Evolutionary conservation across 2,329 filamentous ascomycete species (phyloP), one percentile per base, ranked within the genome.

Genomic region (Dothistroma pini): DNA sequence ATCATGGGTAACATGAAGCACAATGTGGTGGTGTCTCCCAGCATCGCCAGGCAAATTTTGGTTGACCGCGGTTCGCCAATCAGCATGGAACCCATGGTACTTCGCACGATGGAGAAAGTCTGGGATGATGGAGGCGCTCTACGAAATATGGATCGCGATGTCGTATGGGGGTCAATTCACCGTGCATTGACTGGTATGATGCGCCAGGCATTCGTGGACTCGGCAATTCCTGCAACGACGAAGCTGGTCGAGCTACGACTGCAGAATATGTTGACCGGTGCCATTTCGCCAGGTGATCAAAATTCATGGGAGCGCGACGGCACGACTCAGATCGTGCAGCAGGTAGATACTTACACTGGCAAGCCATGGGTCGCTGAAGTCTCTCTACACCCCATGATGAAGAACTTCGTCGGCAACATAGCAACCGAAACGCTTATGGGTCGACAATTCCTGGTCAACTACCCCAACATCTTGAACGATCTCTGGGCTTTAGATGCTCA

Each of bases 1-100:
- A 52, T 52, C 22, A 29, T 52, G 49, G 49, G 21, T 21, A 52
- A 52, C 29, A n/a, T 7, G 29, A 52, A 52, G 49, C 49, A 52
- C n/a, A 25, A 52, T 52, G 25, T 52, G 8, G 49, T 52, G 19
- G 29, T 52, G 4, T 52, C 49, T 12, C 49, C 49, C 10, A 52
- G 49, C 49, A 52, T 52, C 12, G 49, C 49, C 19, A 52, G 11
- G 49, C 49, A 52, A 31, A 52, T 52, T 29, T 16, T 52, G 19
- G 14, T 52, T 32, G 49, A 52, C n/a, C 49, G 49, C n/a, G 14
- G 21, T 7, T 32, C 19, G 14, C 49, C 49, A 29, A 32, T 52
- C 25, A n/a, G 21, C 25, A 52, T 52, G 49, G 49, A 52, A 22
- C 49, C 49, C 11, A 25, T 52, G 19, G 29, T 52, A 10, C 29